Evolutionary conservation across 2,329 filamentous ascomycete species (phyloP).

Genomic region (Claviceps sp.): DNA sequence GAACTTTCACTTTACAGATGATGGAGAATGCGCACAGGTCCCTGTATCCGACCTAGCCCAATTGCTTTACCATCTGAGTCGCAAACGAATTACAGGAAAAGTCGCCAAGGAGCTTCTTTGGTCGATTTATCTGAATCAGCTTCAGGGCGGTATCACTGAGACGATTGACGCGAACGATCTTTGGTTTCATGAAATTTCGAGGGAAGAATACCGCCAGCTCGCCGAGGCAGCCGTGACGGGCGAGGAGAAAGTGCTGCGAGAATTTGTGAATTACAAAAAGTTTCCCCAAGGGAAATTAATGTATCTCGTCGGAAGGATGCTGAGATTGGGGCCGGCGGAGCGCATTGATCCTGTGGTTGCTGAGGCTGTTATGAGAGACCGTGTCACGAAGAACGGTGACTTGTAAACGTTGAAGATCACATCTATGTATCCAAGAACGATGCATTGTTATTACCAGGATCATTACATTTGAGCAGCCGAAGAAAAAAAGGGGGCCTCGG

Average conservation of each 20-base stretch:
- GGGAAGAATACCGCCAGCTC: conserved; percentile 33
- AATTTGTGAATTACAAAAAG: conserved; percentile 29
- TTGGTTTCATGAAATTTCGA: conserved; percentile 40
- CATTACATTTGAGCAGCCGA: too few species aligned
- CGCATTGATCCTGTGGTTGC: conserved; percentile 40
- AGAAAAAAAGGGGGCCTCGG: too few species aligned
- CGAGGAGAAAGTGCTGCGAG: conserved; percentile 32
- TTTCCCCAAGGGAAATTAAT: conserved; percentile 46
- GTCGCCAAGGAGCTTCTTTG: conserved; percentile 46
- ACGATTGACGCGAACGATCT: conserved; percentile 33
- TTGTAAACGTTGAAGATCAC: too few species aligned
- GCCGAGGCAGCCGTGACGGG: conserved; percentile 30
- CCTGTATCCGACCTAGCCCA: conserved; percentile 34
- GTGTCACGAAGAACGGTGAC: conserved; percentile 11
- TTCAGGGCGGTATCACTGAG: conserved; percentile 28
- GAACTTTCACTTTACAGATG: conserved; percentile 24
- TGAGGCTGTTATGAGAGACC: conserved; percentile 30
- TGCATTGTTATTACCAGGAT: too few species aligned
- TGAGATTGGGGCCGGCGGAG: conserved; percentile 38
- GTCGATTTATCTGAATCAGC: conserved; percentile 33
- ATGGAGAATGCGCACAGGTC: conserved; percentile 34
- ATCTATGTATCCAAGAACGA: too few species aligned
- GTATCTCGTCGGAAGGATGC: conserved; percentile 47
- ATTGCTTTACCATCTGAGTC: conserved; percentile 34
- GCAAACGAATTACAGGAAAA: conserved; percentile 37